phyloP scores from a whole-genome alignment of 2,329 filamentous ascomycete genomes.

The Fusarium chuoi region DNA sequence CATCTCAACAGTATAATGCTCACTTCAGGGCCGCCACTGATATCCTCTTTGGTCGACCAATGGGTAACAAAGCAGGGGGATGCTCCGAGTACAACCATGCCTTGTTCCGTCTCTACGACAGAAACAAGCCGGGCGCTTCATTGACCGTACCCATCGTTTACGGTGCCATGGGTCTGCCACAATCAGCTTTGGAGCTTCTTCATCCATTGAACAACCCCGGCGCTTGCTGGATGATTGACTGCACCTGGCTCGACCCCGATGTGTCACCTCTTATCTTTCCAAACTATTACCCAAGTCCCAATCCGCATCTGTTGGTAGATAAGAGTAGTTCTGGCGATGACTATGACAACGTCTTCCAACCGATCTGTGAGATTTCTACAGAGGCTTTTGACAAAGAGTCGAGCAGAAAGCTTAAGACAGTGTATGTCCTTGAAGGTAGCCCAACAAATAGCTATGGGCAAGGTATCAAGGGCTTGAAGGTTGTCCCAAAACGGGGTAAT shows the following conservation, averaged over 20 bases:
- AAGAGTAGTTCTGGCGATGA: neutral
- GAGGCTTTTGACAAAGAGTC: conserved; percentile 12
- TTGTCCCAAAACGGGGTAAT: neutral
- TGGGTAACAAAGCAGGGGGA: neutral
- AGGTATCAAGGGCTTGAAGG: neutral
- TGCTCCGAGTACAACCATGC: conserved; percentile 20
- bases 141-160: conserved; percentile 11
- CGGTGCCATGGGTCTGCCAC: conserved; percentile 23
- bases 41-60: conserved; percentile 38
- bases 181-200: conserved; percentile 28
- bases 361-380: neutral
- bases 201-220: conserved; percentile 27
- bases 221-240: conserved; percentile 28
- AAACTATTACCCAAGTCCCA: conserved; percentile 29
- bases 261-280: conserved; percentile 27
- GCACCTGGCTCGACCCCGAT: neutral
- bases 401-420: conserved; percentile 1
- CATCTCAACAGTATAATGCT: conserved; percentile 41
- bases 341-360: neutral
- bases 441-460: neutral
- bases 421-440: neutral
- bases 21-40: conserved; percentile 42
- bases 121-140: neutral
- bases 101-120: conserved; percentile 28
- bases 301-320: conserved; percentile 11